Base-by-base conservation (phyloP, 192 early-diverging fungal species). In the Gigaspora rosea region DNA sequence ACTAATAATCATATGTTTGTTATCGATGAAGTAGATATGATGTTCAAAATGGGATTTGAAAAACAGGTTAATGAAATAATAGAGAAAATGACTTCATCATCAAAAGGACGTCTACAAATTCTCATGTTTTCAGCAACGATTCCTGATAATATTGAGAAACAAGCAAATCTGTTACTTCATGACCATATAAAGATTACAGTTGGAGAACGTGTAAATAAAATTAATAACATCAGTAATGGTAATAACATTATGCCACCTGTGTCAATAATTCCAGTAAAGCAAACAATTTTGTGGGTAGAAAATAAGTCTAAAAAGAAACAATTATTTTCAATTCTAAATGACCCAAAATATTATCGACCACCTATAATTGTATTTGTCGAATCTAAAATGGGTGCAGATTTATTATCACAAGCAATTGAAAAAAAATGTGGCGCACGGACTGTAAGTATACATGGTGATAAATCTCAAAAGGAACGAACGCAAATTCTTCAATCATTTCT, bases 251-350 rank as follows among this genome's bases (percentile, higher is more conserved):
- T 7, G 2, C 41, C 41, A 41, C 50, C 2, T 61, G 15, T 46
- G 13, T 48, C 56, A 68, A 57, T 11, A 8, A 68, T 41, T 54
- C 71, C 7, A 57, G 82, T 89, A 58, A 85, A 86, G 32, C 88
- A 89, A 47, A 89, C 88, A 6, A 71, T 89, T 50, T 59, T 89
- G 8, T 89, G 88, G 88, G 84, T 89, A 1, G 86, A 87, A 49
- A 87, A 87, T 65, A 76, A 77, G 2, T 85, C 82, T 35, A 89
- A 89, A 77, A 80, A 84, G 56, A 89, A 89, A 46, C 78, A 82
- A n/a, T 77, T 89, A 0, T 81, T 87, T 36, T 87, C 86, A 7
- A 78, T 89, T 57, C 73, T 89, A 8, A 82, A 78, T 33, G 82
- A 89, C 27, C 81, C 86, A 27, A 88, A 81, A 12, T 89, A 89